Conservation (phyloP, 202 grass and related monocot species). For the Bolboschoenoplectus hybrid region DNA sequence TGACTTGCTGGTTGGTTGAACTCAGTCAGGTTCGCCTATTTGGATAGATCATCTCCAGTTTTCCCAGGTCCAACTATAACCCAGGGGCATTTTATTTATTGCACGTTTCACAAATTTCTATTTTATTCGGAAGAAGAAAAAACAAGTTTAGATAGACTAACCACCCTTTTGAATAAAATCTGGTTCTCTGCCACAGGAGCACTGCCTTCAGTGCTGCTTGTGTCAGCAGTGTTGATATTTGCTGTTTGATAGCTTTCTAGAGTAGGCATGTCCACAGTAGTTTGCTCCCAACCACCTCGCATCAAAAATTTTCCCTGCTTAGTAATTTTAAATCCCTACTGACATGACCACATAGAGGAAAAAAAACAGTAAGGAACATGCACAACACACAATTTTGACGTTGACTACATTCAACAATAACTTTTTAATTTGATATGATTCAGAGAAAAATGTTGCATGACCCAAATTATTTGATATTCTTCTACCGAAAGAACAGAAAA, state of each 20-base stretch:
- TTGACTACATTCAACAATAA: slow-evolving; percentile 25
- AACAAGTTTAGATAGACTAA: slow-evolving; percentile 42
- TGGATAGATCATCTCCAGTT: slow-evolving; percentile 6
- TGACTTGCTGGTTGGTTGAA: neutral
- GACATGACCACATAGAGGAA: slow-evolving; percentile 35
- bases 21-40: neutral
- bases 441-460: slow-evolving; percentile 6
- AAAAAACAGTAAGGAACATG: slow-evolving; percentile 7
- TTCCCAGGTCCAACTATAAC: neutral
- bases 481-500: neutral
- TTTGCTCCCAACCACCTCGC: slow-evolving; percentile 87
- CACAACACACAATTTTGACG: slow-evolving; percentile 3
- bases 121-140: slow-evolving; percentile 17
- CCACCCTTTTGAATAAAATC: slow-evolving; percentile 86
- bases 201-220: slow-evolving; percentile 48
- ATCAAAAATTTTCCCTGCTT: slow-evolving; percentile 83
- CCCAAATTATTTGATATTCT: slow-evolving; percentile 18
- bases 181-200: slow-evolving; percentile 52
- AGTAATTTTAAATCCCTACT: slow-evolving; percentile 92
- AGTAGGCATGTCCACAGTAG: slow-evolving; percentile 64
- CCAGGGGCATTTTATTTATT: neutral
- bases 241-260: slow-evolving; percentile 96
- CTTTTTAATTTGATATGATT: neutral
- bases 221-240: slow-evolving; percentile 68
- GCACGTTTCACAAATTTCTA: neutral